Evolutionary conservation across 2,329 filamentous ascomycete genomes (phyloP).

Genomic region (Fusarium sacchari): DNA sequence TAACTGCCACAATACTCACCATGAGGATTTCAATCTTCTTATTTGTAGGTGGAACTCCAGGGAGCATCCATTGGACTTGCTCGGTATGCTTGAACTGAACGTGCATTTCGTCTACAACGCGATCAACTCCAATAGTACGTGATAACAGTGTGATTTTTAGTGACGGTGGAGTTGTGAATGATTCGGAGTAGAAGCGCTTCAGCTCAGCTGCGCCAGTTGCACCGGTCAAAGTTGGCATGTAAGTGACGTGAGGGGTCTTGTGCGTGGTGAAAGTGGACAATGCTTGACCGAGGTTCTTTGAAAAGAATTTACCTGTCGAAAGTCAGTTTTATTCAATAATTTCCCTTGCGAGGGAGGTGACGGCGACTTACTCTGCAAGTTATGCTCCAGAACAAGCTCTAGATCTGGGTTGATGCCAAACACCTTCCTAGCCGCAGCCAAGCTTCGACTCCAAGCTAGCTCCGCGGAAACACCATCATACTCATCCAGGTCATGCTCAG

Average conservation of each 20-base stretch:
- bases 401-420: conserved; percentile 72
- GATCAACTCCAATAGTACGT: conserved; percentile 71
- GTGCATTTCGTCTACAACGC: conserved; percentile 72
- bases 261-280: conserved; percentile 70
- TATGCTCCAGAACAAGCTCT: conserved; percentile 72
- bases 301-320: conserved; percentile 61
- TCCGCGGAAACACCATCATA: conserved; percentile 71
- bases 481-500: conserved; percentile 74
- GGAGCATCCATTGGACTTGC: conserved; percentile 69
- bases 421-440: conserved; percentile 67
- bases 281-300: conserved; percentile 66
- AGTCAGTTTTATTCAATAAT: not conserved
- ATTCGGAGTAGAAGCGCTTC: conserved; percentile 70
- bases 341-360: accelerated
- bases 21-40: conserved; percentile 64
- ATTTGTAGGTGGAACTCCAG: conserved; percentile 66
- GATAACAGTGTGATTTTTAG: conserved; percentile 69
- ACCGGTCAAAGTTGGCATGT: conserved; percentile 72
- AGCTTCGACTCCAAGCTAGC: conserved; percentile 75
- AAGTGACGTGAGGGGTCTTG: conserved; percentile 73
- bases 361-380: conserved; percentile 63
- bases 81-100: conserved; percentile 67
- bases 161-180: conserved; percentile 72
- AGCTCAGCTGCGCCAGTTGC: conserved; percentile 69
- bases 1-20: conserved; percentile 67